Evolutionary conservation across 495 filamentous ascomycete species (phyloP).

Genomic region (Penicillium steckii): DNA sequence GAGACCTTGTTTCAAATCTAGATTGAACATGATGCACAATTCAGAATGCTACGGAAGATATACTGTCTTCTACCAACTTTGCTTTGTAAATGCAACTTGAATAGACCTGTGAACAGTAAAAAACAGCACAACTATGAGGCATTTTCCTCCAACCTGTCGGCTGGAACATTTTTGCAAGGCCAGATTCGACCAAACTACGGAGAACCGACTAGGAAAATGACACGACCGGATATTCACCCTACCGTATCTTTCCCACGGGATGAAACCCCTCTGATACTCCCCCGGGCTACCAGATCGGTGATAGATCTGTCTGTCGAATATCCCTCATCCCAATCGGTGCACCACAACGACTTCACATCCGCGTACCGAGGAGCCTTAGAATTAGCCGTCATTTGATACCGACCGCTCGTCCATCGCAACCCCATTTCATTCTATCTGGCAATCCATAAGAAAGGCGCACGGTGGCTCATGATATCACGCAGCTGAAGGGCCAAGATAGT

Average conservation of each 20-base stretch:
- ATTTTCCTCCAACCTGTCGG: constrained; percentile 14
- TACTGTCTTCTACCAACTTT: too few species aligned
- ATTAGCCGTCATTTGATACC: not conserved
- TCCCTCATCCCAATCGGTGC: constrained; percentile 21
- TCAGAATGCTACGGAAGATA: not conserved
- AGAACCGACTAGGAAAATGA: constrained; percentile 3
- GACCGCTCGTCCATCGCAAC: not conserved
- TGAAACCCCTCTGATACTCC: constrained; percentile 1
- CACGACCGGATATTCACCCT: constrained; percentile 8
- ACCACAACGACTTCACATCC: not conserved
- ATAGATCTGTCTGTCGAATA: constrained; percentile 21
- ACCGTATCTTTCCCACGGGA: not conserved
- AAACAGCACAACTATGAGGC: constrained; percentile 1
- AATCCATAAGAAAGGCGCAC: not conserved
- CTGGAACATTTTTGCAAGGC: constrained; percentile 3
- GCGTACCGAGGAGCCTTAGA: not conserved
- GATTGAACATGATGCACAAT: not conserved
- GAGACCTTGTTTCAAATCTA: not conserved
- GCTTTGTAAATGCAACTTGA: not conserved
- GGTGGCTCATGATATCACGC: not conserved
- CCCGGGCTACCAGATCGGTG: constrained; percentile 25
- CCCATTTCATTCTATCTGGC: not conserved
- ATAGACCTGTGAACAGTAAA: not conserved
- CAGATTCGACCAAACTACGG: not conserved
- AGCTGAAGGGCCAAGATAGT: not conserved